Percentiles rank a stretch among this genome's conserved stretches.
phyloP scores from a whole-genome alignment of 2,329 filamentous ascomycete genomes.

The Fusarium camptoceras region DNA sequence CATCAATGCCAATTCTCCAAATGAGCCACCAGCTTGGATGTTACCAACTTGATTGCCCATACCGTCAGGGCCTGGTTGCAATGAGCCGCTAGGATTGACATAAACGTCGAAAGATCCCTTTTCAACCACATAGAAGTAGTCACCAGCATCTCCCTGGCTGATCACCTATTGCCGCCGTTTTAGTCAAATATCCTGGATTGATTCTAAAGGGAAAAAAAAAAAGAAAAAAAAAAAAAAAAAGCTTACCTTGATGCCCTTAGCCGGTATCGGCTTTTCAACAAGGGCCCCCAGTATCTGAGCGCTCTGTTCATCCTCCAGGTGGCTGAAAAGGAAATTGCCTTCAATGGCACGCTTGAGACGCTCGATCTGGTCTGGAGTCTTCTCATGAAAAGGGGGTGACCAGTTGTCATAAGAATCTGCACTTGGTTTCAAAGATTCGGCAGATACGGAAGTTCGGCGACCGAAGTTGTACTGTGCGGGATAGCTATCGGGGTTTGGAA shows the following conservation, averaged over 20 bases:
- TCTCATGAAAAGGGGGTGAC: slow-evolving; percentile 86
- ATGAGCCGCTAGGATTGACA: slow-evolving; percentile 80
- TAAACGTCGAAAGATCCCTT: slow-evolving; percentile 91
- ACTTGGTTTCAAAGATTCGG: slow-evolving; percentile 92
- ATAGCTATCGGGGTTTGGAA: slow-evolving; percentile 75
- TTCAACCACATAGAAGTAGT: slow-evolving; percentile 98
- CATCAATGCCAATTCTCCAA: slow-evolving; percentile 97
- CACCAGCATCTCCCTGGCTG: slow-evolving; percentile 92
- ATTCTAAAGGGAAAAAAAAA: too few species aligned
- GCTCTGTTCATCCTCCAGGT: slow-evolving; percentile 93
- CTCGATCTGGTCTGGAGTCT: slow-evolving; percentile 82
- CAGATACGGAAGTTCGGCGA: slow-evolving; percentile 94
- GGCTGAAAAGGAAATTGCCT: slow-evolving; percentile 92
- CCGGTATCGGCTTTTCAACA: slow-evolving; percentile 94
- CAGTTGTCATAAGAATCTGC: slow-evolving; percentile 88
- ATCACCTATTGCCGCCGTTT: slow-evolving; percentile 76
- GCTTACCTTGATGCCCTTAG: slow-evolving; percentile 79
- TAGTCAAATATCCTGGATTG: slow-evolving; percentile 27
- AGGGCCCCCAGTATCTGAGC: slow-evolving; percentile 88
- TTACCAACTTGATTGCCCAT: slow-evolving; percentile 84
- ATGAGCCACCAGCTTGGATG: slow-evolving; percentile 90
- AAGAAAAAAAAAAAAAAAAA: too few species aligned
- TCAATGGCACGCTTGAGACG: slow-evolving; percentile 85
- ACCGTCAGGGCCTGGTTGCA: slow-evolving; percentile 84
- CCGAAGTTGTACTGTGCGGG: slow-evolving; percentile 94